Base-by-base conservation (phyloP, 352 stramenopile genomes). In the Pseudoperonospora humuli region DNA sequence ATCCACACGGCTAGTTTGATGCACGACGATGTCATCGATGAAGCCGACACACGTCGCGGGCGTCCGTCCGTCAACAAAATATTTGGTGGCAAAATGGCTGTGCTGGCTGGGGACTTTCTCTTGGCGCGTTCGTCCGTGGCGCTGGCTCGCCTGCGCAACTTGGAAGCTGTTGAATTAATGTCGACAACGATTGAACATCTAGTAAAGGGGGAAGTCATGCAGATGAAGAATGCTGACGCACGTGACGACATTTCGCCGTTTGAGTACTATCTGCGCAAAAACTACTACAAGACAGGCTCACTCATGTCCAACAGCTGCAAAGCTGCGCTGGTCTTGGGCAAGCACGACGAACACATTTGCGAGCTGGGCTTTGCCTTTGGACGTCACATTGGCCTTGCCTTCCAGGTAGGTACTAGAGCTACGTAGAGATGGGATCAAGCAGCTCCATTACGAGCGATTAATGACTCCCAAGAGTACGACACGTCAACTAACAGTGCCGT, bases 21-120 rank as follows among this genome's bases (percentile, higher is more conserved):
- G 61, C 96, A 99, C 63, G 96, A 99, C 72, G 96, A 99, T 61
- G 96, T 99, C 39, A 98, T 99, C 59, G 96, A 99, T 61, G 86
- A 96, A 48, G 87, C 95, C 11, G 94, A 98, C 53, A 98, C 91
- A 44, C 84, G 96, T 1, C 84, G 96, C 11, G 94, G 95, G 5
- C 70, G 93, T 15, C 75, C 93, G 18, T 93, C 92, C 2, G 94
- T 98, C 23, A 98, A 99, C 67, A 89, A 90, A 32, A 79, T 97
- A 15, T 99, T 99, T 75, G 96, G 96, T 31, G 97, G 96, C 66
- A 99, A 99, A 64, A 90, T 99, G 58, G 94, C 96, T 7, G 98
- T 99, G 50, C 73, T 99, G 28, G 86, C 85, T 0, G 86, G 96
- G n/a, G 96, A 99, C 63, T 99, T 98, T 47, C 41, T 99, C 37